phyloP scores from a whole-genome alignment of 495 filamentous ascomycete genomes.

The Aspergillus wentii region DNA sequence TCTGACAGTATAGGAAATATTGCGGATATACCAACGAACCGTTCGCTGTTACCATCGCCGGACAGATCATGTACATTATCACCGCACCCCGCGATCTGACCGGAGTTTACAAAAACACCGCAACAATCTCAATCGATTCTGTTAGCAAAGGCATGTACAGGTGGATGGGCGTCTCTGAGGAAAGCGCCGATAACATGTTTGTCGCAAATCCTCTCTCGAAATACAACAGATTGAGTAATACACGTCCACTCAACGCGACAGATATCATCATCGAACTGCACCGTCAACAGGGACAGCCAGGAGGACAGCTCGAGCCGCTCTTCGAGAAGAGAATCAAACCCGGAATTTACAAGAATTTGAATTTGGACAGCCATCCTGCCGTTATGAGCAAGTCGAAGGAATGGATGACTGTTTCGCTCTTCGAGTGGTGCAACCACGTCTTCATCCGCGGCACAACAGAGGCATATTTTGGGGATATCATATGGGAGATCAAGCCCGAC shows the following conservation, averaged over 20 bases:
- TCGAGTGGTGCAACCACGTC: constrained; percentile 4
- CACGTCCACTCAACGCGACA: constrained; percentile 2
- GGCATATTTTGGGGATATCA: constrained; percentile 18
- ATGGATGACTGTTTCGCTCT: constrained; percentile 8
- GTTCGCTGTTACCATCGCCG: constrained; percentile 14
- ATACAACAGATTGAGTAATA: no score
- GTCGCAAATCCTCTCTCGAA: background rate
- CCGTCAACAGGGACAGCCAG: constrained; percentile 3
- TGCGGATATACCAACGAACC: constrained; percentile 7
- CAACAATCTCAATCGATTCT: constrained; percentile 9
- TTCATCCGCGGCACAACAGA: constrained; percentile 13
- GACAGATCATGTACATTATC: constrained; percentile 14
- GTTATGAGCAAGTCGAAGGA: background rate
- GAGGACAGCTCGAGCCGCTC: constrained; percentile 2
- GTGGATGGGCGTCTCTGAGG: background rate
- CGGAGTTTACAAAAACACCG: constrained; percentile 12
- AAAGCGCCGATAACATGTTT: background rate
- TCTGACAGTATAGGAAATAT: constrained; percentile 2
- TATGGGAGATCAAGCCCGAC: constrained; percentile 18
- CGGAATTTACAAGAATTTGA: no score
- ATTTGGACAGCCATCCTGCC: background rate
- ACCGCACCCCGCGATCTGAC: constrained; percentile 14
- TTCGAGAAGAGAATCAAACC: constrained; percentile 1
- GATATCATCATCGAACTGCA: constrained; percentile 2
- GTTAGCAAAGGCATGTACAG: constrained; percentile 3